Base-by-base conservation (phyloP, 805 yeast genomes). In the Tetrapisispora arboricola region DNA sequence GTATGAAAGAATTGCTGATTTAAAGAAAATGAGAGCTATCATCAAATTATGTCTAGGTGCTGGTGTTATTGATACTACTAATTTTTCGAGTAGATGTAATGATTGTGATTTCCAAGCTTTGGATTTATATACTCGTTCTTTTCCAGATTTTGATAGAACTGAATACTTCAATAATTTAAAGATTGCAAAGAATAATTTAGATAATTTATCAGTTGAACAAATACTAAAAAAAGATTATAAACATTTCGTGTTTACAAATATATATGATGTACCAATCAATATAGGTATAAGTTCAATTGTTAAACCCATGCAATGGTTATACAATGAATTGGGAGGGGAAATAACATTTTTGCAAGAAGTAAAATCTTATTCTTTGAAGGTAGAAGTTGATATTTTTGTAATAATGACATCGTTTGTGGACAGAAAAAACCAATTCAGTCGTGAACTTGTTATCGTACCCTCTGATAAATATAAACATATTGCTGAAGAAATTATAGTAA, bases 161-260 rank as follows among this genome's bases (percentile, higher is more conserved):
- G 27, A 38, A 5, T 61, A 55, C 38, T 74, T 51, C 49, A 44
- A 53, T 4, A 50, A 52, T 2, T 52, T 78, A 19, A 65, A 59
- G 36, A 46, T 50, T 3, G 76, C 78, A 16, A 88, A 86, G 56
- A 70, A 71, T 42, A 75, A 84, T 52, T 64, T 88, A 28, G 56
- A 59, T 3, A 87, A 85, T 0, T 66, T 92, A 28, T 52, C 73
- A 1, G 58, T 77, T 5, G 50, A 50, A 5, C 94, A 86, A 39
- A 60, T 92, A 6, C 64, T 92, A 30, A 66, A 79, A 34, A 88
- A 87, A 58, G 98, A 90, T 57, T 90, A 84, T 61, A 90, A 90
- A 56, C 76, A 76, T 52, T 87, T 81, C 64, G 60, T 54, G 4
- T 67, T 68, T 34, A 32, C 43, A 48, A 20, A 66, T 60, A 9